Conservation (phyloP, 2,329 filamentous ascomycete genomes). For the Bisporella sp. region DNA sequence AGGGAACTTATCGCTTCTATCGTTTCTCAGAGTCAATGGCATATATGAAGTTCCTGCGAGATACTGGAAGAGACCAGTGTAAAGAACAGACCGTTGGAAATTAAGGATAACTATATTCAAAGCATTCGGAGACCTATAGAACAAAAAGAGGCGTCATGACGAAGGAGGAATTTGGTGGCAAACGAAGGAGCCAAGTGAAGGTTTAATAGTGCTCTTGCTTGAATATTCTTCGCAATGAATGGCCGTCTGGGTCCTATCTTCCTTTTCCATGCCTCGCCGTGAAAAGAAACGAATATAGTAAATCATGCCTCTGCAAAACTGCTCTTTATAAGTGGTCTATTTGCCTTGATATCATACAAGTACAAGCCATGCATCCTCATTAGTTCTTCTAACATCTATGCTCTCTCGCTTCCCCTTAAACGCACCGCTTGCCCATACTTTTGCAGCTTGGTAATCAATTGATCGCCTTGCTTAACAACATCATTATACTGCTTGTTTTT, state of each 20-base stretch:
- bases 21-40: too few species aligned
- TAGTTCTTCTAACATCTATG: conserved; percentile 38
- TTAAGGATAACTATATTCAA: too few species aligned
- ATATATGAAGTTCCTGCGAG: too few species aligned
- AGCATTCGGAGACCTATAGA: too few species aligned
- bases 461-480: conserved; percentile 94
- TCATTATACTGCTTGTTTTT: conserved; percentile 99
- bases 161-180: neutral
- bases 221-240: neutral
- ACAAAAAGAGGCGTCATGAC: neutral
- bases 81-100: too few species aligned
- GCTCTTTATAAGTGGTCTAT: conserved; percentile 7
- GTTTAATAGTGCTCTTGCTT: too few species aligned
- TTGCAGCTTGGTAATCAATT: conserved; percentile 96
- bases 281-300: neutral
- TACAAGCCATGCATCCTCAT: conserved; percentile 6
- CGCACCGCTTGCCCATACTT: conserved; percentile 98
- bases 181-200: too few species aligned
- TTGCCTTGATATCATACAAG: conserved; percentile 20
- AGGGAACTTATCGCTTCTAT: too few species aligned
- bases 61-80: too few species aligned
- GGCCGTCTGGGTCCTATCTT: neutral
- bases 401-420: conserved; percentile 88
- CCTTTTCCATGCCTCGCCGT: neutral
- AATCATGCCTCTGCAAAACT: neutral